Base-by-base conservation (phyloP, 208 protist species). In the Porcisia deanei region DNA sequence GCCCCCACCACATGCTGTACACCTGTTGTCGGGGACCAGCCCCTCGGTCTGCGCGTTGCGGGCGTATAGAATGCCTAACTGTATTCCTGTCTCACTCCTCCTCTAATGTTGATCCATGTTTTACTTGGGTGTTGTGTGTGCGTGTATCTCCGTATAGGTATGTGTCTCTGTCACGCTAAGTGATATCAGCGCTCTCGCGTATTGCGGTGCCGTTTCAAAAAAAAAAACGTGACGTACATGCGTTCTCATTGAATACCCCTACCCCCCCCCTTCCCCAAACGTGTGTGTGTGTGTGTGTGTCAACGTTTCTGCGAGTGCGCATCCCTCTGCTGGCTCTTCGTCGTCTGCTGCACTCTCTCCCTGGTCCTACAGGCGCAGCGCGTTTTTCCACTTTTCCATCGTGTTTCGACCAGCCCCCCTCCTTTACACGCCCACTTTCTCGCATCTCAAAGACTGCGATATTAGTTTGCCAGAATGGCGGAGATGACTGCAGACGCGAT, bases 401-500 rank as follows among this genome's bases (percentile, higher is more conserved):
- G 30, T 30, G 30, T 30, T 30, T 30, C 30, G 43, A 61, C 6
- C 12, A 60, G 67, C 10, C 59, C 20, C 43, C 20, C 25, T 43
- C 41, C 34, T n/a, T 14, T 6, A 7, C n/a, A 39, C 41, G 20
- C 37, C 70, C 52, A 64, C 25, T 18, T 47, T 63, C 6, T 70
- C 16, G 20, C 9, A 39, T 49, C 25, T 49, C 9, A 52, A 43
- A 49, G 14, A 43, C 18, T 25, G 49, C 47, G 20, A 1, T 22
- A 12, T 1, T 34, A 58, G 61, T 10, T 20, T 49, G 47, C 12
- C n/a, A 9, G 6, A 39, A 96, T 94, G 90, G 82, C 88, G 30
- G 82, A 92, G 25, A 97, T 97, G 94, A 96, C 94, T 4, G 85
- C 72, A 41, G 91, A 91, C 43, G 86, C 86, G 18, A 83, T 97